Evolutionary conservation across 192 early-diverging fungal genomes (phyloP), one percentile per base, ranked within the genome.

Genomic region (Anaeromyces robustus): DNA sequence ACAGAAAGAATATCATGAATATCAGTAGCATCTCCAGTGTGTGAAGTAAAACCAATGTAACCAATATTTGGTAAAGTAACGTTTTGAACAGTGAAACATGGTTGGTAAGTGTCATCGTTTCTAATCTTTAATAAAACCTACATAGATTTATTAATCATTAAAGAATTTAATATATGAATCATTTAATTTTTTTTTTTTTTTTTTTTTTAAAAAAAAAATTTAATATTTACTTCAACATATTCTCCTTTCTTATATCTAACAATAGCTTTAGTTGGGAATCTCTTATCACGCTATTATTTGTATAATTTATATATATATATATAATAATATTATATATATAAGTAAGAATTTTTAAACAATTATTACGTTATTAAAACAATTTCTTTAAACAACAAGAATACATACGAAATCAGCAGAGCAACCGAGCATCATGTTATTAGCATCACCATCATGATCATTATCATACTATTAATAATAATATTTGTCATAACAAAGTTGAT

Each of bases 1-100:
- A 81, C 29, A 2, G 80, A 82, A 28, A 26, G 34, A 84, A 88
- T 29, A 78, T 78, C 43, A 79, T 84, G 80, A 41, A 89, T 91
- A 89, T 95, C 94, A 78, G 89, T 88, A 52, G 97, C 91, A 80
- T 94, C 97, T 80, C 98, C 98, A 0, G 98, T 99, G 77, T 91
- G 87, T 11, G 96, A 94, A 37, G 94, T 90, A 86, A 98, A 98
- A 12, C 97, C 97, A 77, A 98, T 88, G 86, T 95, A 98, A 43
- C 91, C 86, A 77, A 86, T 80, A n/a, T 84, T 77, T 0, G 96
- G 96, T 80, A 99, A 83, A n/a, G 88, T 91, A 30, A 95, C 90
- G 80, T 96, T 90, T 29, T 85, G 81, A 29, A 92, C 86, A 14
- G 88, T 92, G 85, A 99, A 98, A 86, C 98, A 99, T 77, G 92